Conservation (phyloP, 106 monocot species). For the Allium cepa region DNA sequence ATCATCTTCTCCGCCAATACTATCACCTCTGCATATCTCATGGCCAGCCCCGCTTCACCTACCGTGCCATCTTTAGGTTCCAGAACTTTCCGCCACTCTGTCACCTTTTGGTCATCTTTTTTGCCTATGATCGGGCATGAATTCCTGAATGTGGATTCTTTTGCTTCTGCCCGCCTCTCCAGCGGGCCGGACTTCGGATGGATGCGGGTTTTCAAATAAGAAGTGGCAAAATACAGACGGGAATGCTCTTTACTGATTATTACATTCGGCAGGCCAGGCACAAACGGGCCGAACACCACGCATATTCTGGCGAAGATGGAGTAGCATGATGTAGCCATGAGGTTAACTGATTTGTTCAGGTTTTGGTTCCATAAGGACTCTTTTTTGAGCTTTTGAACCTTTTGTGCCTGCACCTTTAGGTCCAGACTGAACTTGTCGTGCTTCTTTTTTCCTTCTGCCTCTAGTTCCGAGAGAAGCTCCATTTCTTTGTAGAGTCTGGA, state of each 20-base stretch:
- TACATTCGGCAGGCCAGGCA: constrained; percentile 39
- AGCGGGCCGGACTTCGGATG: constrained; percentile 33
- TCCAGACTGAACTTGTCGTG: constrained; percentile 31
- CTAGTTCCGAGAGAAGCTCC: constrained; percentile 51
- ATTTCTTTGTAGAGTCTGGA: constrained; percentile 42
- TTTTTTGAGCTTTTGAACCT: constrained; percentile 38
- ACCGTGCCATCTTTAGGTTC: constrained; percentile 23
- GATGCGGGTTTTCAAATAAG: not conserved
- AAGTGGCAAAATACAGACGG: constrained; percentile 8
- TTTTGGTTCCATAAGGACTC: constrained; percentile 55
- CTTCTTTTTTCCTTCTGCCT: constrained; percentile 35
- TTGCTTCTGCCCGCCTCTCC: constrained; percentile 4
- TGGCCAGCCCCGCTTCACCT: constrained; percentile 34
- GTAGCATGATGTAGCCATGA: constrained; percentile 42
- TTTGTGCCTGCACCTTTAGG: constrained; percentile 34
- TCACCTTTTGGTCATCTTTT: not conserved
- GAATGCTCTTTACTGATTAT: not conserved
- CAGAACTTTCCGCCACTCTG: constrained; percentile 9
- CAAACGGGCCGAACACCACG: constrained; percentile 32
- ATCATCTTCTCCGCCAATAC: constrained; percentile 28
- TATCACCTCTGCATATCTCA: constrained; percentile 54
- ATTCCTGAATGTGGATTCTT: constrained; percentile 16
- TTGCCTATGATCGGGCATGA: constrained; percentile 37
- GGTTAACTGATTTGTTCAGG: constrained; percentile 41
- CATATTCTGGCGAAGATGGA: constrained; percentile 53